Evolutionary conservation across 257 asterid species (phyloP), one percentile per base, ranked within the genome.

Genomic region (Solanum paucissectum): DNA sequence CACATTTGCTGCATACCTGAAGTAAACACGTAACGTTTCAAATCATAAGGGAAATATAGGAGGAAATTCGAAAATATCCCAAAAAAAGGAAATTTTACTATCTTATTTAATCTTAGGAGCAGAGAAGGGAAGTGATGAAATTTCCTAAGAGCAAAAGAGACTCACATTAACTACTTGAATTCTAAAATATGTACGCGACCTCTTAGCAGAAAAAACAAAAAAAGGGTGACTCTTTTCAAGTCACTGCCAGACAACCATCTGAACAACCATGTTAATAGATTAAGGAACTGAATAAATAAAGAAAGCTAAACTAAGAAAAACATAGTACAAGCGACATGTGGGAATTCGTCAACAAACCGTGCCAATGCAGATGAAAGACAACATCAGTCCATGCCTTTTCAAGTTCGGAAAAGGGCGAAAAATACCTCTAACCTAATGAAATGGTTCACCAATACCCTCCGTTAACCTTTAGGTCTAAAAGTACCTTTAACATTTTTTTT

Each of bases 241-340:
- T 94, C 97, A 87, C 96, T 91, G 52, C 95, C 98, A 12, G 98
- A 94, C 88, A 95, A 89, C 99, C 98, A 94, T 92, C 98, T 96
- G 94, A 46, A 42, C 42, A 60, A 87, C 87, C 79, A 88, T 90
- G 58, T 81, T 77, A 88, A 73, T 87, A 91, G 83, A 88, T 87
- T 83, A 75, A 74, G 42, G 77, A 82, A 42, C 81, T 69, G 42
- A 55, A 73, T 32, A 49, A 77, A 29, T 32, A 49, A 77, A 29
- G 27, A 60, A 73, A 66, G 36, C 42, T 32, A 87, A 44, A 20
- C 40, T 69, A 40, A 38, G 44, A 62, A 85, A 40, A 37, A 3
- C 84, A 76, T 32, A n/a, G 20, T 6, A 76, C 60, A 40, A 32
- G 84, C 21, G 1, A 25, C 36, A 76, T 76, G 84, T 40, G n/a